A percentile compares a stretch with the other conserved stretches of the same genome.
Evolutionary conservation across 2,329 filamentous ascomycete species (phyloP).

Genomic region (Ophiostoma montium): DNA sequence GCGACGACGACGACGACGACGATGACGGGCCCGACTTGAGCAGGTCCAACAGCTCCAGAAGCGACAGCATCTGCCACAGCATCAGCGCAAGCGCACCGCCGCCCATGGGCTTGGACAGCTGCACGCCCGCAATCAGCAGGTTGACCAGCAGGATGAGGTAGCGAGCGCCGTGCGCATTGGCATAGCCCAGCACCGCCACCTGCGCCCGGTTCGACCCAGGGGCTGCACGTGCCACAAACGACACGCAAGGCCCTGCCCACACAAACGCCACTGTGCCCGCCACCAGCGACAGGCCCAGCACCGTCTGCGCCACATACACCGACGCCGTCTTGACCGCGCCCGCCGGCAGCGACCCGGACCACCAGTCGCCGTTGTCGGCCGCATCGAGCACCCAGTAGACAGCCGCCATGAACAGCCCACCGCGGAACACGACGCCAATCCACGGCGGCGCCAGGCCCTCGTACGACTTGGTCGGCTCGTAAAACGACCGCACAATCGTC

Average conservation of each 20-base stretch:
- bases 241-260: slow-evolving; percentile 75
- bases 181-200: slow-evolving; percentile 78
- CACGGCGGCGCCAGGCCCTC: slow-evolving; percentile 74
- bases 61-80: slow-evolving; percentile 76
- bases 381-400: slow-evolving; percentile 82
- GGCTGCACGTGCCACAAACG: slow-evolving; percentile 43
- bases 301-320: slow-evolving; percentile 64
- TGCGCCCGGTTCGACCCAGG: slow-evolving; percentile 30
- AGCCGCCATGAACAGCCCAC: slow-evolving; percentile 61
- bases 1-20: neutral
- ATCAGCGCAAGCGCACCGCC: slow-evolving; percentile 69
- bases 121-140: slow-evolving; percentile 59
- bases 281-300: slow-evolving; percentile 66
- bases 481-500: slow-evolving; percentile 64
- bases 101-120: slow-evolving; percentile 92
- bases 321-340: slow-evolving; percentile 57
- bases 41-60: slow-evolving; percentile 50
- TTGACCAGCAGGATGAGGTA: slow-evolving; percentile 76
- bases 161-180: slow-evolving; percentile 81
- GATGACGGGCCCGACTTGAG: slow-evolving; percentile 30
- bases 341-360: slow-evolving; percentile 38
- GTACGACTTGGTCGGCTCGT: slow-evolving; percentile 69
- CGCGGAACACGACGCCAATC: slow-evolving; percentile 68
- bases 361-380: slow-evolving; percentile 75
- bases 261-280: slow-evolving; percentile 75